Base-by-base conservation (phyloP, 2,329 filamentous ascomycete genomes). In the Ramichloridium luteum region DNA sequence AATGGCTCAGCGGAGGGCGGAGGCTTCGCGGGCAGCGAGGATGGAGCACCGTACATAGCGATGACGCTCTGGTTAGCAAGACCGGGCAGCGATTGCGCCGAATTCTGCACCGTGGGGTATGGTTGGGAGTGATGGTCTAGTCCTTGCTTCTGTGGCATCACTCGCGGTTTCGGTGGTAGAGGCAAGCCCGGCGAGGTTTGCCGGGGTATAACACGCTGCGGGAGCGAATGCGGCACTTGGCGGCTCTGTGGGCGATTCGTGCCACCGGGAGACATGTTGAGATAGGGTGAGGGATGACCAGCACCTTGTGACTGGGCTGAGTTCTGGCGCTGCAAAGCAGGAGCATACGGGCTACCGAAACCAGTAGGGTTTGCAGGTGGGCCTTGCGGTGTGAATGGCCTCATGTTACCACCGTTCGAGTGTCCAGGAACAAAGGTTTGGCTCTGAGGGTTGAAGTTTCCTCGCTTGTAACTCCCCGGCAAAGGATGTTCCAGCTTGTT, bases 361-460 rank as follows among this genome's bases (percentile, higher is more conserved):
- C 28, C 27, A 13, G 32, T 30, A 29, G 16, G 26, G 26, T 33
- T 35, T 17, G 32, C 27, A 9, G 36, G 25, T 14, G 34, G 31
- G 20, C 40, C 37, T 16, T 44, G 44, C 3, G 47, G 46, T 13
- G 44, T 44, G 33, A 48, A 48, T 1, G 45, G 38, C n/a, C 37
- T 38, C 16, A 31, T 5, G 27, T 16, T 23, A 12, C 23, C 32
- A 14, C 27, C 28, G 13, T 40, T 37, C 16, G 38, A 15, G 17
- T 72, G 64, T 31, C 66, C 68, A 2, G 88, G 88, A 14, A 93
- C 73, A 56, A 96, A 94, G 0, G 86, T 81, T 50, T 93, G 82
- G 11, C 82, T 94, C 60, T 93, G 86, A 1, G 86, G 88, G 51
- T 94, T 94, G 62, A 96, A 94, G 9, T 80, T 74, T 47, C 84